These are phyloP conservation scores for Micractinium sp. DNA, from an alignment of 139 green algal species.

Conservation along the genomic window DNA sequence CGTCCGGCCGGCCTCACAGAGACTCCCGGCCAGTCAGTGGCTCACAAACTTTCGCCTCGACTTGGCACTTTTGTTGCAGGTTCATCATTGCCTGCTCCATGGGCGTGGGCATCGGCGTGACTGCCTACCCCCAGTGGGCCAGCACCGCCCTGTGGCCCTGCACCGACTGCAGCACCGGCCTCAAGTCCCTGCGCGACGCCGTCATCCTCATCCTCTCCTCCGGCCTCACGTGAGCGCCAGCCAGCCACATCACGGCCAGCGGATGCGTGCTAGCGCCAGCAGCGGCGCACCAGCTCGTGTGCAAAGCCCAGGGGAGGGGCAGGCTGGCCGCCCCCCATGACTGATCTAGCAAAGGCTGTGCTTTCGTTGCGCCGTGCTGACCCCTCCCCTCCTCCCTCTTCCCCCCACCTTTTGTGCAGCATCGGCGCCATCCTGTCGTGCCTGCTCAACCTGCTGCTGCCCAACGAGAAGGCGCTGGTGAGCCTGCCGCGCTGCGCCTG, in stretches of 20 bases:
- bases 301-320: background rate
- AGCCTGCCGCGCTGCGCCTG: background rate
- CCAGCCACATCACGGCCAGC: too few species aligned
- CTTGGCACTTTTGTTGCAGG: too few species aligned
- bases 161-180: background rate
- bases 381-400: background rate
- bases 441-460: slow-evolving; percentile 19
- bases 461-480: slow-evolving; percentile 4
- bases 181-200: slow-evolving; percentile 22
- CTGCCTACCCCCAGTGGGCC: slow-evolving; percentile 35
- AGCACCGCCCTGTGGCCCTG: slow-evolving; percentile 22
- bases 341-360: too few species aligned
- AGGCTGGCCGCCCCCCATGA: background rate
- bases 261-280: too few species aligned
- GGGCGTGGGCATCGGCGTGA: slow-evolving; percentile 40
- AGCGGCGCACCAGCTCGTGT: too few species aligned
- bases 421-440: background rate
- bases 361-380: too few species aligned
- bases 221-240: slow-evolving; percentile 14
- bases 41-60: too few species aligned
- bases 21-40: too few species aligned
- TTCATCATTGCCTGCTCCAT: slow-evolving; percentile 47
- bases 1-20: too few species aligned
- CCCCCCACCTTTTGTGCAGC: background rate
- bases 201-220: slow-evolving; percentile 40